Percentiles rank a stretch among this genome's conserved stretches.
Evolutionary conservation across 2,329 filamentous ascomycete genomes (phyloP).

Genomic region (Pseudogymnoascus sp.): DNA sequence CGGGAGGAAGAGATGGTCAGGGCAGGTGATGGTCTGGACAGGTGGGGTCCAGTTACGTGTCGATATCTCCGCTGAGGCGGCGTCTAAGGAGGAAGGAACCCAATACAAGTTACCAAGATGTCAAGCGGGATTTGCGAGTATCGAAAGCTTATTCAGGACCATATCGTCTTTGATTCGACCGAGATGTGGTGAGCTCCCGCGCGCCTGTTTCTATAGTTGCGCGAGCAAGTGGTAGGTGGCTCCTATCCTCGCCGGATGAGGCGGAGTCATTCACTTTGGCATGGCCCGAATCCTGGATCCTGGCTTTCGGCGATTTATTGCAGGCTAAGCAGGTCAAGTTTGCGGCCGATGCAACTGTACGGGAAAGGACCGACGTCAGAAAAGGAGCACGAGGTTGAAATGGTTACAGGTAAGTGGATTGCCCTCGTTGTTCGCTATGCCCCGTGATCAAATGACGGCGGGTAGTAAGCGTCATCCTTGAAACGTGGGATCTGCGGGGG

Average conservation of each 20-base stretch:
- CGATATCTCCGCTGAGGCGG: neutral
- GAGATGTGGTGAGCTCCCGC: neutral
- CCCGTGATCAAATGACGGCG: neutral
- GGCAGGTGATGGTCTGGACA: neutral
- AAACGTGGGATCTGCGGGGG: neutral
- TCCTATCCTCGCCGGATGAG: slow-evolving; percentile 2
- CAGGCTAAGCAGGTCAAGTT: neutral
- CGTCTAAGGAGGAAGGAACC: neutral
- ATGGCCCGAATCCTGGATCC: neutral
- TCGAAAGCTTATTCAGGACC: neutral
- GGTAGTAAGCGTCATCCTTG: slow-evolving; percentile 4
- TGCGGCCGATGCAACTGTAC: neutral
- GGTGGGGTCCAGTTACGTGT: neutral
- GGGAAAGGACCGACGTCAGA: neutral
- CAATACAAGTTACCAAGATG: neutral
- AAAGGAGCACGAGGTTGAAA: neutral
- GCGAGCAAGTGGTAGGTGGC: neutral
- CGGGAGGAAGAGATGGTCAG: neutral
- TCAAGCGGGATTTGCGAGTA: neutral
- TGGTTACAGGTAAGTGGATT: neutral
- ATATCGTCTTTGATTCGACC: neutral
- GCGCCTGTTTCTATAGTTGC: slow-evolving; percentile 2
- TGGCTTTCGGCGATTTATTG: slow-evolving; percentile 1
- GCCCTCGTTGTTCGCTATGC: neutral
- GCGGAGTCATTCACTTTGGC: slow-evolving; percentile 5